phyloP scores from a whole-genome alignment of 176 grass and related monocot species.

The Musa schizocarpa region DNA sequence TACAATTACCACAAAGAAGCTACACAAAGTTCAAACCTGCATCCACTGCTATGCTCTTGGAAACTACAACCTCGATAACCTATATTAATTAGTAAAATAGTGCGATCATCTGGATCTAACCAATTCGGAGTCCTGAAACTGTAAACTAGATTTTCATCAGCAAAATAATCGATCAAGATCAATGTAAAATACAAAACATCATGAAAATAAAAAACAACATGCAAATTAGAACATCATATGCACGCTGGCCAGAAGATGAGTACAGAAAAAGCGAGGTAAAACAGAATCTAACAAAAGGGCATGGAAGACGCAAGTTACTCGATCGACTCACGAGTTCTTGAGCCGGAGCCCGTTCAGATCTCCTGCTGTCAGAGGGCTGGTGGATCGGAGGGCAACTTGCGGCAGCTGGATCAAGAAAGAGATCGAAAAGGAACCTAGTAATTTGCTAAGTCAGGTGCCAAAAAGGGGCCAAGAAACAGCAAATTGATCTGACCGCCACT shows the following conservation, averaged over 20 bases:
- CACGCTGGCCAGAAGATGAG: neutral
- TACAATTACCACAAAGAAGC: neutral
- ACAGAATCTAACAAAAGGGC: neutral
- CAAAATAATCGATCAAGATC: neutral
- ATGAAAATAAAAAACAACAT: neutral
- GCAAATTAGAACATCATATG: neutral
- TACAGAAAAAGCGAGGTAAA: neutral
- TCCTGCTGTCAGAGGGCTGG: neutral
- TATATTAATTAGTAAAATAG: neutral
- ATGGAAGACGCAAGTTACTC: neutral
- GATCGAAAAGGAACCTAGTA: neutral
- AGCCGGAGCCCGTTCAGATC: neutral
- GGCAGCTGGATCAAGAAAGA: neutral
- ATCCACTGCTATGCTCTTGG: neutral
- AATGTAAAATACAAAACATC: neutral
- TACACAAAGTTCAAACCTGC: neutral
- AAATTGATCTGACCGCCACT: neutral
- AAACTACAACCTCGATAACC: too few species aligned
- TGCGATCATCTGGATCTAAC: neutral
- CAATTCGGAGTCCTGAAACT: too few species aligned
- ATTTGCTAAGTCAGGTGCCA: neutral
- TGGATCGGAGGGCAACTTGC: neutral
- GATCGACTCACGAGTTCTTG: slow-evolving; percentile 7
- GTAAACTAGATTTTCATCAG: neutral
- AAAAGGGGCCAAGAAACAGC: neutral